Conservation (phyloP, 2,329 filamentous ascomycete species). For the Colletotrichum scovillei region DNA sequence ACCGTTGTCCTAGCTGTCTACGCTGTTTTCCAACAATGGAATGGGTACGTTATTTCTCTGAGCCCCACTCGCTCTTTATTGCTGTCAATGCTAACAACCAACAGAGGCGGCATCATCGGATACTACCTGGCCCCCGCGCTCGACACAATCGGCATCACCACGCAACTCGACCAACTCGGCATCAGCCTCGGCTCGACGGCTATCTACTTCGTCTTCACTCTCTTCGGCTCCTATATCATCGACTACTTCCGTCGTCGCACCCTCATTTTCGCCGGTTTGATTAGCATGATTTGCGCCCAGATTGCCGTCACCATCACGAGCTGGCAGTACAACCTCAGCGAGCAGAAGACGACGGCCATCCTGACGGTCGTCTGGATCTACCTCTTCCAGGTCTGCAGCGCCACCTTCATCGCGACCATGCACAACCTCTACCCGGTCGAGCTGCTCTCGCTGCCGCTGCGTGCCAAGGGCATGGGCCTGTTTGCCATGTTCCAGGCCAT, state of each 20-base stretch:
- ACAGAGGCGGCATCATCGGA: conserved; percentile 54
- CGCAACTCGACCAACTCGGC: conserved; percentile 50
- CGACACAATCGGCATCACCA: conserved; percentile 53
- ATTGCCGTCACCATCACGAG: conserved; percentile 58
- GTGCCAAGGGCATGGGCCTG: conserved; percentile 57
- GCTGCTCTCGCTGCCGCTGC: conserved; percentile 54
- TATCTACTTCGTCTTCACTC: conserved; percentile 58
- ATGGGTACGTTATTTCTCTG: background rate
- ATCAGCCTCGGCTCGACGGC: conserved; percentile 55
- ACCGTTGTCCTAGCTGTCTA: conserved; percentile 57
- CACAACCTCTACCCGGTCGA: conserved; percentile 60
- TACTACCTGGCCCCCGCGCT: conserved; percentile 54
- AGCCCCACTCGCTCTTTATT: too few species aligned
- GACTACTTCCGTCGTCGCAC: conserved; percentile 55
- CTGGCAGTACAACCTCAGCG: conserved; percentile 53
- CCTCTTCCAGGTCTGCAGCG: conserved; percentile 58
- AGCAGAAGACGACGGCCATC: conserved; percentile 47
- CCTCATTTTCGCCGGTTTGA: conserved; percentile 43
- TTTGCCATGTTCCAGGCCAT: conserved; percentile 57
- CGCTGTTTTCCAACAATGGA: conserved; percentile 58
- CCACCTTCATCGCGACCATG: conserved; percentile 58
- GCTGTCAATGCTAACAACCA: conserved; percentile 29
- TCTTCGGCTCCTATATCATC: conserved; percentile 53
- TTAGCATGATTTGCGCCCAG: conserved; percentile 55
- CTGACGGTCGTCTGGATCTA: conserved; percentile 60